Base-by-base conservation (phyloP, 108 stramenopile species). In the Fragilaria crotonensis region DNA sequence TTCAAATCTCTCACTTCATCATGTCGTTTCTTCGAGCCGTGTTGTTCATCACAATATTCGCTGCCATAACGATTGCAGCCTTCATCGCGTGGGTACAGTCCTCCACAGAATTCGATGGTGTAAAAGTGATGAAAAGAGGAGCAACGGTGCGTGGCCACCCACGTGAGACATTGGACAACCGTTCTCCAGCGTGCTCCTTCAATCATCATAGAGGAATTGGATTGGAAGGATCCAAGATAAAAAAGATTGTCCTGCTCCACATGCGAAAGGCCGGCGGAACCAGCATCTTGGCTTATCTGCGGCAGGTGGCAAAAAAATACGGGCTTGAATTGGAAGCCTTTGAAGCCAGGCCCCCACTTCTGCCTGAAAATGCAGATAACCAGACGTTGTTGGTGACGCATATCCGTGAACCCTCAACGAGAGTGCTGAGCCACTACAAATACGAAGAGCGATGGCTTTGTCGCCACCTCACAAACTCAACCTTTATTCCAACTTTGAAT, bases 361-460 rank as follows among this genome's bases (percentile, higher is more conserved):
- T 14, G 14, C 36, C 36, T 7, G 11, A 41, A 41, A 41, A 41
- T 7, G 21, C 5, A 5, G 58, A 44, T 18, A 17, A 45, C 11
- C n/a, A 21, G 19, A 59, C 58, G 4, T 25, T 59, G 20, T 59
- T 29, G 4, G 41, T 59, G 4, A 59, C 58, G 3, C 14, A 17
- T 25, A 25, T 59, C 4, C 58, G 58, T 5, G 32, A 59, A 18
- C 58, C 58, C 25, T 5, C 45, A 14, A 7, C 14, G 3, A 33
- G 58, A 17, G 45, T 25, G 7, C 19, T 59, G 11, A 59, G 58
- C 18, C 41, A 59, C 18, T 59, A 48, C 41, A 59, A 59, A 49
- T 59, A 59, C 41, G 48, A 46, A 46, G 41, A n/a, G 36, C 58
- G 58, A 4, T 59, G 58, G 58, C 21, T 4, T 46, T 59, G 58